These are phyloP conservation scores for Spizellomyces sp. DNA, from an alignment of 192 early-diverging fungal species.

Conservation along the genomic window DNA sequence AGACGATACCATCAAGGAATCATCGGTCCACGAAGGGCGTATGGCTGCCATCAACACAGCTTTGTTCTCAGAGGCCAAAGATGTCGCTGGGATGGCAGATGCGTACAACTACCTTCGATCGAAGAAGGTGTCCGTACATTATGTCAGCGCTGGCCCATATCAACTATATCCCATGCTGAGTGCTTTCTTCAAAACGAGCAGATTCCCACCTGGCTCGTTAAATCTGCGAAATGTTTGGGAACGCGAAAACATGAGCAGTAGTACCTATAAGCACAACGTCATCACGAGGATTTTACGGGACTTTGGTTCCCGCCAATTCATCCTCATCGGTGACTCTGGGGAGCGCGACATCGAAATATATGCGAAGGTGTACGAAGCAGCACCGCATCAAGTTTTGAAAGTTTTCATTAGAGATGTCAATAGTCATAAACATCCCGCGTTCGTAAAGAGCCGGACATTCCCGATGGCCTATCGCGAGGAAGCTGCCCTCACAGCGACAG, in stretches of 20 bases:
- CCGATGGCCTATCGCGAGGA: background rate
- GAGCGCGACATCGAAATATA: slow-evolving; percentile 88
- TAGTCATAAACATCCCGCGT: background rate
- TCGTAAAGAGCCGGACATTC: background rate
- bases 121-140: slow-evolving; percentile 72
- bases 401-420: slow-evolving; percentile 81
- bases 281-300: slow-evolving; percentile 62
- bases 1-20: slow-evolving; percentile 93
- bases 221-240: slow-evolving; percentile 57
- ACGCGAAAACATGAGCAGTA: slow-evolving; percentile 19
- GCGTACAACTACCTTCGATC: slow-evolving; percentile 58
- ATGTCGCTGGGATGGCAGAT: slow-evolving; percentile 80
- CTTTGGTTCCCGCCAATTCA: slow-evolving; percentile 82
- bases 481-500: too few species aligned
- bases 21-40: slow-evolving; percentile 70
- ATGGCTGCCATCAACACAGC: slow-evolving; percentile 63
- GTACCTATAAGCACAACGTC: slow-evolving; percentile 48
- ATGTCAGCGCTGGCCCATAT: slow-evolving; percentile 85
- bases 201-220: slow-evolving; percentile 80
- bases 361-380: slow-evolving; percentile 60
- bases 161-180: slow-evolving; percentile 74
- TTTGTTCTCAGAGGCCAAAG: slow-evolving; percentile 63
- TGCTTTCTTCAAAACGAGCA: slow-evolving; percentile 64
- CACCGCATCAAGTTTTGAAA: slow-evolving; percentile 73
- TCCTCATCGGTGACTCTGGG: slow-evolving; percentile 89